Conservation (phyloP, 805 yeast genomes). For the Cyberlindnera sargentensis region DNA sequence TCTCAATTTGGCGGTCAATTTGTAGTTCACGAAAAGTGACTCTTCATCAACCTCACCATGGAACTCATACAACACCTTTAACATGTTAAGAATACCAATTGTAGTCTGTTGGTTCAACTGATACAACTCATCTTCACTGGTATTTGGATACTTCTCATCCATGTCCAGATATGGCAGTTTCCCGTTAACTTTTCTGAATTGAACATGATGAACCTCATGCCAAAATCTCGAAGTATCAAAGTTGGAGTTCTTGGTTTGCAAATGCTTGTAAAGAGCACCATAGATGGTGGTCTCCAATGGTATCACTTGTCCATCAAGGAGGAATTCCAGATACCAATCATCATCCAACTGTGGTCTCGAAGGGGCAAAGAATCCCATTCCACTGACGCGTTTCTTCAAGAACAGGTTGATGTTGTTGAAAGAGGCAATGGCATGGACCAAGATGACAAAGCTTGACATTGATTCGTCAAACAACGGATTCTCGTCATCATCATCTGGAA, state of each 20-base stretch:
- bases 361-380: conserved; percentile 21
- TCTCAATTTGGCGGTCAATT: conserved; percentile 77
- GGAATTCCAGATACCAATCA: conserved; percentile 45
- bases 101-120: conserved; percentile 26
- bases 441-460: conserved; percentile 25
- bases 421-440: conserved; percentile 50
- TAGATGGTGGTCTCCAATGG: conserved; percentile 66
- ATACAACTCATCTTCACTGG: conserved; percentile 23
- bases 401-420: conserved; percentile 38
- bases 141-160: conserved; percentile 25
- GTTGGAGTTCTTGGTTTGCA: conserved; percentile 30
- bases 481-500: conserved; percentile 20
- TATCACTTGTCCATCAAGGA: conserved; percentile 46
- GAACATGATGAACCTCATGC: conserved; percentile 46
- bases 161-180: conserved; percentile 15
- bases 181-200: conserved; percentile 35
- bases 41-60: conserved; percentile 1
- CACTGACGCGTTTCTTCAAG: conserved; percentile 30
- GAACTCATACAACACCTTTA: conserved; percentile 39
- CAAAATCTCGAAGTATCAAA: conserved; percentile 49
- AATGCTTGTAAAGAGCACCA: conserved; percentile 59
- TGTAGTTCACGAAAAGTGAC: conserved; percentile 57
- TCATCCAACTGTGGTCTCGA: conserved; percentile 10
- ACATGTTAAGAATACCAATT: conserved; percentile 35
- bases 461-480: conserved; percentile 13